phyloP scores from a whole-genome alignment of 306 rosid species.

The Begonia loranthoides region DNA sequence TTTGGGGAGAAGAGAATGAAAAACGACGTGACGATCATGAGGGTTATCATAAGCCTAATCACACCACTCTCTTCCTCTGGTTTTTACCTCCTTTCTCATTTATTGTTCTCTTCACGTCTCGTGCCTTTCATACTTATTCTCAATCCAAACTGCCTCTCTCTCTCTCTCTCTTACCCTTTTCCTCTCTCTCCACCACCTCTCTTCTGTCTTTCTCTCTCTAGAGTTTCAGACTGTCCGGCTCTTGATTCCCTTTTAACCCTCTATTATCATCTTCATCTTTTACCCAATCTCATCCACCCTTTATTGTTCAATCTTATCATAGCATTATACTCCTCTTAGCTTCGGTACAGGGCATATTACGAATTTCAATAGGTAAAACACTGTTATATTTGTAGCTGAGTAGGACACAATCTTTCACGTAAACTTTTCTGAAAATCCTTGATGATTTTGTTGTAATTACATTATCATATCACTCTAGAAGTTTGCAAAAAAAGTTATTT shows the following conservation, averaged over 20 bases:
- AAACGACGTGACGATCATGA: slow-evolving; percentile 98
- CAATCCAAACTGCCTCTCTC: slow-evolving; percentile 83
- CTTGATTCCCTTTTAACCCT: slow-evolving; percentile 11
- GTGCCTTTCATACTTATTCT: slow-evolving; percentile 86
- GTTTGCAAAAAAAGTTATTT: too few relatives aligned
- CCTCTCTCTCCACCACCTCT: slow-evolving; percentile 13
- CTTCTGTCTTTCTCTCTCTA: slow-evolving; percentile 11
- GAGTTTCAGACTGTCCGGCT: slow-evolving; percentile 10
- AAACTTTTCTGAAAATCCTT: neutral
- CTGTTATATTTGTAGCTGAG: neutral
- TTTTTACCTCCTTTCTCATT: slow-evolving; percentile 24
- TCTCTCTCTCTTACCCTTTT: slow-evolving; percentile 1
- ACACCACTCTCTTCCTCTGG: slow-evolving; percentile 9
- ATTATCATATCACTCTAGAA: too few relatives aligned
- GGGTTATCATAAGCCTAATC: slow-evolving; percentile 82
- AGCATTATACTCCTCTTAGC: neutral
- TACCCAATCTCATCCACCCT: slow-evolving; percentile 4
- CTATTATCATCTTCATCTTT: neutral
- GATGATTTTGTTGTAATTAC: too few relatives aligned
- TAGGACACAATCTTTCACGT: neutral
- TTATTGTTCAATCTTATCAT: slow-evolving; percentile 6
- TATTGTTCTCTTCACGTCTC: slow-evolving; percentile 38
- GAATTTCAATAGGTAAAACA: neutral
- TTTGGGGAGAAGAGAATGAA: slow-evolving; percentile 69
- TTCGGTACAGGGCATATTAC: neutral